Conservation (phyloP, 2,329 filamentous ascomycete species). For the Phyllosticta capitalensis region DNA sequence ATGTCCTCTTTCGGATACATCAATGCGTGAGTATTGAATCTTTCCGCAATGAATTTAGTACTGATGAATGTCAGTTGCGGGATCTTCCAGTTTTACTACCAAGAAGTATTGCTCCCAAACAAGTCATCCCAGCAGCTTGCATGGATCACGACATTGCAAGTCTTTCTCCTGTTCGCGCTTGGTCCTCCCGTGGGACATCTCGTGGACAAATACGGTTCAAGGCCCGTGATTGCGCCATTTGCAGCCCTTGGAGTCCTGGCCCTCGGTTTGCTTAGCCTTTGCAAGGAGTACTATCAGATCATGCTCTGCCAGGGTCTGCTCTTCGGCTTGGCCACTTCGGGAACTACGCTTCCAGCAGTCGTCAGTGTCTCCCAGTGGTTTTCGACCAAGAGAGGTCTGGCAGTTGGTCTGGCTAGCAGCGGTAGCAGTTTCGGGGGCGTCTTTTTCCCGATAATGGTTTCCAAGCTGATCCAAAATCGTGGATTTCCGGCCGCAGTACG, state of each 20-base stretch:
- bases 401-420: slow-evolving; percentile 37
- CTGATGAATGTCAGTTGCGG: slow-evolving; percentile 16
- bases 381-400: slow-evolving; percentile 33
- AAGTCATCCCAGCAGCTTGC: slow-evolving; percentile 23
- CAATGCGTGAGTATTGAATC: slow-evolving; percentile 10
- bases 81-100: slow-evolving; percentile 32
- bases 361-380: slow-evolving; percentile 41
- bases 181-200: slow-evolving; percentile 50
- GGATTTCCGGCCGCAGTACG: slow-evolving; percentile 46
- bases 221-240: slow-evolving; percentile 40
- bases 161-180: slow-evolving; percentile 15
- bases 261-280: slow-evolving; percentile 50
- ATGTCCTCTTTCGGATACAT: slow-evolving; percentile 12
- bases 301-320: slow-evolving; percentile 41
- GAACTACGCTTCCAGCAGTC: slow-evolving; percentile 35
- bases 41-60: neutral
- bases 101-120: slow-evolving; percentile 21
- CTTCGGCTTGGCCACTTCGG: slow-evolving; percentile 37
- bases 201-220: slow-evolving; percentile 51
- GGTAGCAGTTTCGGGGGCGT: slow-evolving; percentile 43
- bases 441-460: slow-evolving; percentile 44
- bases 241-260: slow-evolving; percentile 45
- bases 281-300: slow-evolving; percentile 40
- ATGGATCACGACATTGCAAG: slow-evolving; percentile 27
- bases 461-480: slow-evolving; percentile 41